Conservation (phyloP, 1,284 basidiomycete genomes). For the Ustilago vetiveriae region DNA sequence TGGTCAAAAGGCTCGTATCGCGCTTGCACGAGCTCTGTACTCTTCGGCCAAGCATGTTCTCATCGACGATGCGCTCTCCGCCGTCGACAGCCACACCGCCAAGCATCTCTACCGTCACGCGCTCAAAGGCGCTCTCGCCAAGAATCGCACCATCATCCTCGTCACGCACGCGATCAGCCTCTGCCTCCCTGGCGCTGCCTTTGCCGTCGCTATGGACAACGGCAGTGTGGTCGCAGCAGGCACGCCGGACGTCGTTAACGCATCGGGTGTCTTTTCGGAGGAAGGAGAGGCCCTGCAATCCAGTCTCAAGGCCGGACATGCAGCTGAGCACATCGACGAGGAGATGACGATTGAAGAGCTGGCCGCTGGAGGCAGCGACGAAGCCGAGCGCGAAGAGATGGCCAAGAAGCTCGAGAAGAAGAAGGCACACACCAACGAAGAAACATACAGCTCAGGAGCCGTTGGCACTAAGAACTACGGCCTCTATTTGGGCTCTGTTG, state of each 20-base stretch:
- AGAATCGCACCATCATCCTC: slow-evolving; percentile 78
- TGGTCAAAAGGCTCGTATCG: slow-evolving; percentile 87
- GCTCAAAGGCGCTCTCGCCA: slow-evolving; percentile 74
- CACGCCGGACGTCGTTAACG: slow-evolving; percentile 70
- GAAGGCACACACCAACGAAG: slow-evolving; percentile 57
- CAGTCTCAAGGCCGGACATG: slow-evolving; percentile 20
- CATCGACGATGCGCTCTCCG: slow-evolving; percentile 88
- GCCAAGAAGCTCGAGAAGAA: slow-evolving; percentile 55
- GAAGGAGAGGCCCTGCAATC: slow-evolving; percentile 49
- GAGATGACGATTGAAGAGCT: slow-evolving; percentile 58
- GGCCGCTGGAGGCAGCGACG: slow-evolving; percentile 50
- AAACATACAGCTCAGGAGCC: slow-evolving; percentile 59
- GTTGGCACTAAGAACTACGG: slow-evolving; percentile 58
- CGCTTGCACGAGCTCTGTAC: slow-evolving; percentile 85
- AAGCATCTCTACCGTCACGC: slow-evolving; percentile 77
- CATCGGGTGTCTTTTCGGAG: slow-evolving; percentile 46
- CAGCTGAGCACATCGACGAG: slow-evolving; percentile 23
- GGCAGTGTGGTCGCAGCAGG: slow-evolving; percentile 78
- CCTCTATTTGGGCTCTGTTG: slow-evolving; percentile 58
- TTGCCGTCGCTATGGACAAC: slow-evolving; percentile 78
- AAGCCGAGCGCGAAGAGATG: slow-evolving; percentile 54
- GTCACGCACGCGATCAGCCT: slow-evolving; percentile 87
- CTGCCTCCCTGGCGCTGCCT: slow-evolving; percentile 76
- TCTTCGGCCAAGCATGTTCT: slow-evolving; percentile 85
- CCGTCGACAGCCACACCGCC: slow-evolving; percentile 88